Conservation (phyloP, 1,139 yeast genomes). For the Geotrichum aggregatum region DNA sequence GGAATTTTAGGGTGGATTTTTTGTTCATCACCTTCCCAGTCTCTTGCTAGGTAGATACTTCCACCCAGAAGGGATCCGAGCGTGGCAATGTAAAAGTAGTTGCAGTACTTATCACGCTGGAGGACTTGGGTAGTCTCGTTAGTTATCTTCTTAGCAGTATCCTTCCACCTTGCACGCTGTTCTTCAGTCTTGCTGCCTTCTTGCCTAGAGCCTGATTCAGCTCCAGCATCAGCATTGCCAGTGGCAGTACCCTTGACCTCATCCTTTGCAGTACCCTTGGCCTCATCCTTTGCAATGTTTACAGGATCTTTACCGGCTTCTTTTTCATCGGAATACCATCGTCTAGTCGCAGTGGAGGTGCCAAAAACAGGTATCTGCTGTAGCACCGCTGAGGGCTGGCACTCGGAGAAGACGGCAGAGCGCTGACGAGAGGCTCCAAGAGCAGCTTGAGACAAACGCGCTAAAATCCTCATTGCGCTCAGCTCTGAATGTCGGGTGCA, state of each 20-base stretch:
- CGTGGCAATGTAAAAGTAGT: constrained; percentile 41
- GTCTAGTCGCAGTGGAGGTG: background rate
- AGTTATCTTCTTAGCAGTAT: constrained; percentile 38
- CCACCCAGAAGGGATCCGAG: constrained; percentile 62
- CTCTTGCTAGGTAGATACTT: constrained; percentile 70
- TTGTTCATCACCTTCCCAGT: constrained; percentile 71
- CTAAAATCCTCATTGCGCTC: constrained; percentile 8
- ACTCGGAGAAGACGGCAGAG: background rate
- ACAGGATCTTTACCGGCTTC: constrained; percentile 71
- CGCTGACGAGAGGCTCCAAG: constrained; percentile 10
- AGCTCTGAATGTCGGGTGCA: background rate
- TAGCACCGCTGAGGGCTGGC: background rate
- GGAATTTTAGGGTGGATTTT: constrained; percentile 52
- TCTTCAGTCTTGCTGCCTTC: constrained; percentile 27
- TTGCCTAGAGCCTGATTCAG: constrained; percentile 13
- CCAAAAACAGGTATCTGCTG: too few species aligned
- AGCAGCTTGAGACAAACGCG: constrained; percentile 10
- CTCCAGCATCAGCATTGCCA: constrained; percentile 31
- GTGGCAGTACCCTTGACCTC: constrained; percentile 26
- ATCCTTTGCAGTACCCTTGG: too few species aligned
- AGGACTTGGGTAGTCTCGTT: constrained; percentile 65
- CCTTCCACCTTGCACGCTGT: constrained; percentile 36
- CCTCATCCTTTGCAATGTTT: constrained; percentile 30
- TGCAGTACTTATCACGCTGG: constrained; percentile 46
- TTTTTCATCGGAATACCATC: constrained; percentile 27